Base-by-base conservation (phyloP, 1,284 basidiomycete species). In the Athelia psychrophila region DNA sequence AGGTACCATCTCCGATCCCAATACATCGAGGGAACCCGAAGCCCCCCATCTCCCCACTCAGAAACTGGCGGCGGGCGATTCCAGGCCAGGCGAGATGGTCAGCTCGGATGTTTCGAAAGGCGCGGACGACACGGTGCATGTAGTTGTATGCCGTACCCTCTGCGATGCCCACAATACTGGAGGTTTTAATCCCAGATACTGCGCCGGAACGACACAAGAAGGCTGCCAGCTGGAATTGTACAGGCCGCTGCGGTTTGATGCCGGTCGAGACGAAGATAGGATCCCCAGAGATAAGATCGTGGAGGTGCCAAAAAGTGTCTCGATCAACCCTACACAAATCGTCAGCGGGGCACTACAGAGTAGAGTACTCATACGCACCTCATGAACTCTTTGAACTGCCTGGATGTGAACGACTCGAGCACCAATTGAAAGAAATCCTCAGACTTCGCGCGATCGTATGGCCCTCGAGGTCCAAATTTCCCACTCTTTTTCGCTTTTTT, bases 371-470 rank as follows among this genome's bases (percentile, higher is more conserved):
- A 19, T 19, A 44, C 50, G 13, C 42, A 59, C 58, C 58, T 20
- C 15, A 59, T 22, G 52, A 51, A 59, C 20, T 47, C 27, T 48
- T 55, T 54, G 48, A 59, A 59, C 42, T 44, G 25, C 33, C 54
- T 36, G 6, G 53, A 51, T 10, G 48, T 22, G 25, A 35, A 53
- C 13, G 23, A 27, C 20, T 58, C 19, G 1, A 60, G 27, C 2
- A 60, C 22, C 18, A 50, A 24, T 32, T 53, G n/a, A 25, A 58
- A 51, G 51, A 60, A 60, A 30, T 59, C 58, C 50, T 54, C 47
- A 9, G 54, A 58, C 36, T 53, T 48, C 2, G 32, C 15, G 15
- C 23, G 38, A 27, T 51, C 40, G 33, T 58, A 59, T 22, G 27
- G 27, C 27, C 27, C 27, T 30, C 27, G 27, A 30, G 27, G 27